Evolutionary conservation across 2,329 filamentous ascomycete genomes (phyloP).

Genomic region (Xylaria sp.): DNA sequence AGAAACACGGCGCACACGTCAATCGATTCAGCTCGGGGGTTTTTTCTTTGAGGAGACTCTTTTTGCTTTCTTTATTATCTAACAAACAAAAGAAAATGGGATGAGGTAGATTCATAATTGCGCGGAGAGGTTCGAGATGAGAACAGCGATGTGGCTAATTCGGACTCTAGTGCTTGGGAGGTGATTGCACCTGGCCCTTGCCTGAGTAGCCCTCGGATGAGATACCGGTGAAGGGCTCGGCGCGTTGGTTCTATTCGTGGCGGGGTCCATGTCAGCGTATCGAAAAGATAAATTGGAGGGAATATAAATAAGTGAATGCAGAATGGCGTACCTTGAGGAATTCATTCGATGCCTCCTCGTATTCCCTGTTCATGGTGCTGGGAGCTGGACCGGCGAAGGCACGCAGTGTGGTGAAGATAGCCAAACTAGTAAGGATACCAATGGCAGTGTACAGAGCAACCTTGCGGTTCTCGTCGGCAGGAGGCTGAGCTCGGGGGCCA

Average conservation of each 20-base stretch:
- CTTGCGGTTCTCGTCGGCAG: constrained; percentile 84
- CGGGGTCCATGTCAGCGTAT: constrained; percentile 19
- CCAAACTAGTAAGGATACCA: constrained; percentile 70
- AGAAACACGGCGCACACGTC: constrained; percentile 19
- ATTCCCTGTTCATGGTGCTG: constrained; percentile 93
- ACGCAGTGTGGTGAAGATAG: constrained; percentile 75
- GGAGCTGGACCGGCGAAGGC: constrained; percentile 74
- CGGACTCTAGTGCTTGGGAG: constrained; percentile 53
- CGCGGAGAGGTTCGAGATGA: constrained; percentile 26
- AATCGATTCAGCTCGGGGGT: constrained; percentile 20
- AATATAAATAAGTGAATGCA: background rate
- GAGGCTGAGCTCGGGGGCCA: constrained; percentile 82
- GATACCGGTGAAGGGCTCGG: constrained; percentile 86
- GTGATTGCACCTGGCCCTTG: constrained; percentile 77
- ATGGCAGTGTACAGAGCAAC: constrained; percentile 74
- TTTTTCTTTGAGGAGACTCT: constrained; percentile 29
- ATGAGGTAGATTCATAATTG: constrained; percentile 29
- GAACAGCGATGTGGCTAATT: constrained; percentile 27
- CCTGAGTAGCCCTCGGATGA: constrained; percentile 79
- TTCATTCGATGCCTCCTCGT: constrained; percentile 94
- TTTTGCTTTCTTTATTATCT: constrained; percentile 40
- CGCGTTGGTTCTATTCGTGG: constrained; percentile 70
- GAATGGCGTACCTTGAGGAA: constrained; percentile 78
- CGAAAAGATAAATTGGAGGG: constrained; percentile 8
- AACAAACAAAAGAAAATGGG: constrained; percentile 45